These are phyloP conservation scores for Eruca vesicaria DNA, from an alignment of 441 rosid species.

Conservation along the genomic window DNA sequence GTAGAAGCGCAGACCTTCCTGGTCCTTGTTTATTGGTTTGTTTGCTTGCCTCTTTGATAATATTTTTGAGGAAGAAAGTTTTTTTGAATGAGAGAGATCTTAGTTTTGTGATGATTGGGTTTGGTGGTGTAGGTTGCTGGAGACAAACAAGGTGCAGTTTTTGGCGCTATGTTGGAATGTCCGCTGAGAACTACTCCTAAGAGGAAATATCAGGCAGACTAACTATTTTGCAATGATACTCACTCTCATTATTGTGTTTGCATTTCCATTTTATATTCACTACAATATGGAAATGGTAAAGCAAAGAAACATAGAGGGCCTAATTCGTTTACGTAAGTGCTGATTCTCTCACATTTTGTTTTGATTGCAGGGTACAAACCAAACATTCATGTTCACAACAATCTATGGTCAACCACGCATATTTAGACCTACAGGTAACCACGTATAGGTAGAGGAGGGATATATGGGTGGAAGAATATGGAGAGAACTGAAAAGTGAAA, in stretches of 20 bases:
- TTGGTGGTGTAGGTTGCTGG: conserved; percentile 60
- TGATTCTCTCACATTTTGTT: conserved; percentile 22
- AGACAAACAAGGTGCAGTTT: conserved; percentile 82
- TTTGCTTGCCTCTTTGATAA: background rate
- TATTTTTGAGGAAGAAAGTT: background rate
- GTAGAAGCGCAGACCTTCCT: conserved; percentile 71
- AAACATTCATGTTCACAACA: conserved; percentile 90
- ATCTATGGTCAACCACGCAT: conserved; percentile 86
- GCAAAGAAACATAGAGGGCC: no score
- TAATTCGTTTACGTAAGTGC: background rate
- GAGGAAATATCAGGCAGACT: conserved; percentile 87
- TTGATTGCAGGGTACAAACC: conserved; percentile 66
- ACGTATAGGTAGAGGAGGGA: background rate
- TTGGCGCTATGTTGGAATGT: conserved; percentile 84
- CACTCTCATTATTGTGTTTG: no score
- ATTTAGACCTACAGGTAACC: conserved; percentile 92
- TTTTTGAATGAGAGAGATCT: conserved; percentile 7
- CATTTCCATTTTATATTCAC: no score
- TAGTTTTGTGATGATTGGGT: conserved; percentile 25
- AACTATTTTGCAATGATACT: background rate
- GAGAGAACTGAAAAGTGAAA: background rate
- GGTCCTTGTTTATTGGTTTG: conserved; percentile 91
- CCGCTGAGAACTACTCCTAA: conserved; percentile 82
- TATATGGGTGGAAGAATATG: background rate
- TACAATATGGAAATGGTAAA: no score